Base-by-base conservation (phyloP, 805 yeast species). In the Wickerhamiella lipophila region DNA sequence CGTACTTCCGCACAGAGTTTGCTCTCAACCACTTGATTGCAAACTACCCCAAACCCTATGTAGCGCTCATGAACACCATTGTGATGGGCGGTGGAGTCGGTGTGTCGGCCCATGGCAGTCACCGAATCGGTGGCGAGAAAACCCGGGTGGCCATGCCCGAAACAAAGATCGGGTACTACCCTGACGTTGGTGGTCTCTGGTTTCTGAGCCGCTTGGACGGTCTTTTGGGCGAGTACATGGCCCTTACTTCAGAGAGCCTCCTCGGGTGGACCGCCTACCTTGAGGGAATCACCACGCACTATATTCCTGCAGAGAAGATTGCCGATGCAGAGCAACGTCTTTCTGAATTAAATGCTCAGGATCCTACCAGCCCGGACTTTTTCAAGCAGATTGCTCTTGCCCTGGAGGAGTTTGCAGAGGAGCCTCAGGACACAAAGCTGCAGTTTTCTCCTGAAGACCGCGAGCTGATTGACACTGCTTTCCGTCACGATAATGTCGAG, bases 11-110 rank as follows among this genome's bases (percentile, higher is more conserved):
- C 52, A 63, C 72, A 49, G 97, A 89, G 66, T 89, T 92, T 68
- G 77, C 80, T 53, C 68, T 92, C 59, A 79, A 92, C 69, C 83
- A 79, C 60, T 68, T 81, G 46, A 70, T 88, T 52, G 80, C 94
- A 8, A 79, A 89, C n/a, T 87, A 78, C 52, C 69, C 79, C 51
- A 89, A 87, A 68, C 97, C 97, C 1, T 73, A 83, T 52, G 79
- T 92, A n/a, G 71, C 94, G 0, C 60, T 86, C 34, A 80, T 83
- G 78, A 81, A 92, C 61, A 96, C 97, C 19, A 84, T 89, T 58
- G 85, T 89, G 23, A 86, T 92, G 95, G 98, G 97, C 49, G 97
- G 97, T 47, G 97, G 97, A 57, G 95, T 87, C 40, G 97, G 98
- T 3, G 68, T 92, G 41, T 73, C 89, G 0, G 81, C 85, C 38